Base-by-base conservation (phyloP, 2,329 filamentous ascomycete species). In the Plectosphaerella sp. region DNA sequence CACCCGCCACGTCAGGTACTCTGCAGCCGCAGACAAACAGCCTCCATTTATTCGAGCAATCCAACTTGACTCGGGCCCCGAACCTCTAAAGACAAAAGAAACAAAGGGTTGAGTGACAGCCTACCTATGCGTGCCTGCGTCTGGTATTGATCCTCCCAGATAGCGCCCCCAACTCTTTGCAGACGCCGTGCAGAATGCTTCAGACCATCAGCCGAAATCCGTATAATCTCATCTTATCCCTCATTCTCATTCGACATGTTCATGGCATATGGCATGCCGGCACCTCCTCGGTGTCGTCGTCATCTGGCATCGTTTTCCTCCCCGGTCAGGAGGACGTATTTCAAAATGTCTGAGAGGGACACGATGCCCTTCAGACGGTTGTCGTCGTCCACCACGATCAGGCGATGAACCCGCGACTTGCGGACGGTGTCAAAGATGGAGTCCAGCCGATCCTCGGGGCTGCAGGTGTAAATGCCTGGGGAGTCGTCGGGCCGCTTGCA, bases 351-450 rank as follows among this genome's bases (percentile, higher is more conserved):
- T 54, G 93, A 97, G 51, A 99, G 77, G 7, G 92, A 97, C 54
- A 99, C 85, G 51, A 99, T 84, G 46, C 94, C 94, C 67, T 87
- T 89, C 51, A 99, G 82, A 60, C 86, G 85, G 66, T 86, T 90
- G 49, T 92, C 82, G 59, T 97, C 91, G 68, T 99, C 92, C 53
- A 99, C 89, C 47, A 99, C 88, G 52, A 97, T 87, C 58, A 99
- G 78, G 57, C 94, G 83, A 71, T 99, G 94, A 25, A 99, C 93
- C 55, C 95, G 83, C 45, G 92, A 96, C 72, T 93, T 95, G 59
- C 93, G 89, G 60, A 99, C 89, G 1, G 94, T 97, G 68, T 97
- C 92, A 67, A 97, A 97, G 60, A 99, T 94, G 11, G 92, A 93
- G 67, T 96, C 93, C 48, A 99, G 80, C 51, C 92, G 86, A 70